phyloP scores from a whole-genome alignment of 2,329 filamentous ascomycete genomes.

The Calonectria montana region DNA sequence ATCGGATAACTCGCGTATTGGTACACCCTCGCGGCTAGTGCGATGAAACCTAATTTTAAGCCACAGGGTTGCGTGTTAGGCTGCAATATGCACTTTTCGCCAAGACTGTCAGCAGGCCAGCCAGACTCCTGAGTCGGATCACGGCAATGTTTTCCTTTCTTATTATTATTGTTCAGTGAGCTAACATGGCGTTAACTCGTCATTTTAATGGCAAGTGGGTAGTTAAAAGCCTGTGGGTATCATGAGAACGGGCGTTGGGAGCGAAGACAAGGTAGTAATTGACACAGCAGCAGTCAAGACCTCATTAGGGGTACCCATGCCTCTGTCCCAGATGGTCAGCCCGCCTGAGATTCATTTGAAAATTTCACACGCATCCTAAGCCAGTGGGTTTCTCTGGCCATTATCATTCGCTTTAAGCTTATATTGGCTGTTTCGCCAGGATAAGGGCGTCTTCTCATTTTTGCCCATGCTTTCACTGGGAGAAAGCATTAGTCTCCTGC shows the following conservation, averaged over 20 bases:
- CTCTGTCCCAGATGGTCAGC: not conserved
- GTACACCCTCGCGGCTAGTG: not conserved
- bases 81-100: not conserved
- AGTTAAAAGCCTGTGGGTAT: not conserved
- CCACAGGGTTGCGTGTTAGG: not conserved
- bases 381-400: not conserved
- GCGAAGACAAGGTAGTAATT: not conserved
- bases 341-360: not conserved
- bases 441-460: not conserved
- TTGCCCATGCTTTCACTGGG: not conserved
- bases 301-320: not conserved
- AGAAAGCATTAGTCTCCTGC: not conserved
- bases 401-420: not conserved
- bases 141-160: not conserved
- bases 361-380: not conserved
- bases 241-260: not conserved
- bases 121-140: not conserved
- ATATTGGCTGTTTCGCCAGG: not conserved
- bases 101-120: not conserved
- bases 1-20: not conserved
- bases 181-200: not conserved
- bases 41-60: not conserved
- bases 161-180: not conserved
- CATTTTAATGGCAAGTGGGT: not conserved
- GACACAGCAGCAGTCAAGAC: not conserved